Conservation (phyloP, 1,284 basidiomycete species). For the Porogramme epimiltina region DNA sequence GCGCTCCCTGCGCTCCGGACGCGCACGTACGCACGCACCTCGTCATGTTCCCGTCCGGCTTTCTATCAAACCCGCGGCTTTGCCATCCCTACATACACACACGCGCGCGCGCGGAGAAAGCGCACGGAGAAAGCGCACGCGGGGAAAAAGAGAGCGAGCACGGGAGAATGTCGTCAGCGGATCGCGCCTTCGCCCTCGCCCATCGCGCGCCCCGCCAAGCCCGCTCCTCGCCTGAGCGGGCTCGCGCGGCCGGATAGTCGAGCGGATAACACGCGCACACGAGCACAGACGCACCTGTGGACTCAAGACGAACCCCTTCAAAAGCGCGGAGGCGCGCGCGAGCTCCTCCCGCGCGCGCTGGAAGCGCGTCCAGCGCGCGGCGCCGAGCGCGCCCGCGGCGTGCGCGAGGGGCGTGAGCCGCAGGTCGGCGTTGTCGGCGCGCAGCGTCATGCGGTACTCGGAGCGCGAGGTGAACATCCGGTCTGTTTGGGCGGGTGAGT, state of each 20-base stretch:
- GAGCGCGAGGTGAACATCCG: slow-evolving; percentile 93
- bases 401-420: slow-evolving; percentile 77
- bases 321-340: slow-evolving; percentile 46
- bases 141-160: too few relatives aligned
- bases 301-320: slow-evolving; percentile 52
- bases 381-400: slow-evolving; percentile 60
- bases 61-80: slow-evolving; percentile 54
- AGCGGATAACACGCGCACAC: background rate
- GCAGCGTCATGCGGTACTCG: slow-evolving; percentile 85
- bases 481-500: slow-evolving; percentile 45
- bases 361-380: slow-evolving; percentile 63
- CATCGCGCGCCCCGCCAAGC: background rate
- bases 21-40: too few relatives aligned
- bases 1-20: too few relatives aligned
- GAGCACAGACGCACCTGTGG: slow-evolving; percentile 52
- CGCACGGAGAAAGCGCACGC: background rate
- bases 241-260: background rate
- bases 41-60: slow-evolving; percentile 59
- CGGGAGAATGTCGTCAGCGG: background rate
- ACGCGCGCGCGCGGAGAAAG: background rate
- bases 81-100: slow-evolving; percentile 56
- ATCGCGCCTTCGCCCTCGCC: background rate
- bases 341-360: slow-evolving; percentile 51
- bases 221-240: background rate
- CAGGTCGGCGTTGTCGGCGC: slow-evolving; percentile 87